A percentile compares a stretch with the other conserved stretches of the same genome.
phyloP scores from a whole-genome alignment of 2,329 filamentous ascomycete genomes.

The Talaromyces sp. region DNA sequence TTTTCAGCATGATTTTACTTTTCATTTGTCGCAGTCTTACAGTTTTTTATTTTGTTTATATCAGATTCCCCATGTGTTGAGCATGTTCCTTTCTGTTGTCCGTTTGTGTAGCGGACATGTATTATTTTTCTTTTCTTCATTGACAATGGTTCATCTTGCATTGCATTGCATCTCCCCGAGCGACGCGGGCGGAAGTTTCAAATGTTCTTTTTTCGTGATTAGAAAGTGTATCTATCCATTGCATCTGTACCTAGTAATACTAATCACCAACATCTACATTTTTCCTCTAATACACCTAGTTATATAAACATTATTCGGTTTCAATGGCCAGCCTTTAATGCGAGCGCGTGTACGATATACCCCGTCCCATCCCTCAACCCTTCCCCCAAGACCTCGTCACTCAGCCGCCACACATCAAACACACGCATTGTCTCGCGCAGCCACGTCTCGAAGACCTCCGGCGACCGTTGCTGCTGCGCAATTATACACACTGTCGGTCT shows the following conservation, averaged over 20 bases:
- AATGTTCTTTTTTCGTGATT: neutral
- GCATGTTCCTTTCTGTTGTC: neutral
- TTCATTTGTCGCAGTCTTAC: neutral
- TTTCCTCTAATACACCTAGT: no score
- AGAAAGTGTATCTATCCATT: neutral
- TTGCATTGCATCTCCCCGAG: neutral
- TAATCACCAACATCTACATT: neutral
- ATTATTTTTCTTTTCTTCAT: neutral
- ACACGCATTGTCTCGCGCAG: constrained; percentile 57
- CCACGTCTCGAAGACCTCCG: constrained; percentile 82
- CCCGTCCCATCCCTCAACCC: constrained; percentile 60
- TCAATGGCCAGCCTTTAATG: constrained; percentile 42
- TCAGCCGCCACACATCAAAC: constrained; percentile 74
- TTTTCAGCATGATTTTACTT: no score
- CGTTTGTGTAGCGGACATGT: neutral
- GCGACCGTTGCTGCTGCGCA: constrained; percentile 80
- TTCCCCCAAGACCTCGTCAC: constrained; percentile 55
- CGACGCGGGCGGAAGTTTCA: neutral
- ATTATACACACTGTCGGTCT: constrained; percentile 67
- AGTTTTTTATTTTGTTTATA: neutral
- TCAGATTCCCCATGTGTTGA: constrained; percentile 12
- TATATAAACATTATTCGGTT: neutral
- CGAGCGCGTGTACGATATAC: constrained; percentile 75
- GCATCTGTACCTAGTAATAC: neutral
- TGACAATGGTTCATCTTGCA: neutral